phyloP scores from a whole-genome alignment of 208 protist genomes.

The Acanthamoeba castellanii region DNA sequence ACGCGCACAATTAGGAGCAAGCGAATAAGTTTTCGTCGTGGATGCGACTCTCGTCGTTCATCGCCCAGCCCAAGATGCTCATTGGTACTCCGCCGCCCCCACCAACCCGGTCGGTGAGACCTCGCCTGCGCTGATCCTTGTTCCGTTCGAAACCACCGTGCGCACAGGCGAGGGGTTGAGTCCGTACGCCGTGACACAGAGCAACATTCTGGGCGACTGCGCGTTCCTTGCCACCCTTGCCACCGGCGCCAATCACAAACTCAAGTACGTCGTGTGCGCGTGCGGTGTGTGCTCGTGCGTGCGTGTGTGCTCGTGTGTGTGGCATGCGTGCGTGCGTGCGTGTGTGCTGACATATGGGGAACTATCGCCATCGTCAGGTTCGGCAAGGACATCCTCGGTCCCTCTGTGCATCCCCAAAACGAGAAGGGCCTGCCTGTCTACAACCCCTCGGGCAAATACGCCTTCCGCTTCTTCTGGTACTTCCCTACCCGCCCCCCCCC shows the following conservation, averaged over 20 bases:
- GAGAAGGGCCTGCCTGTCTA: constrained; percentile 4
- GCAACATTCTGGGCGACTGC: constrained; percentile 60
- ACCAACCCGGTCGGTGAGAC: background rate
- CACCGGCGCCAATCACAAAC: constrained; percentile 42
- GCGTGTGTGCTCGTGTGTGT: no score
- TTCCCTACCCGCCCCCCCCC: background rate
- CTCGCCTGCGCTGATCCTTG: background rate
- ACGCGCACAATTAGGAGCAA: background rate
- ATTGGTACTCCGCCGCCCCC: background rate
- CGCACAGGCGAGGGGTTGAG: constrained; percentile 46
- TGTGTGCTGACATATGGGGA: background rate
- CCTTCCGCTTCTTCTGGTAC: constrained; percentile 71
- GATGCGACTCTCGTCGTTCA: background rate
- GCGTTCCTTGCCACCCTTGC: constrained; percentile 39
- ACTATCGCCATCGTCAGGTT: background rate
- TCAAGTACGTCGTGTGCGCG: background rate
- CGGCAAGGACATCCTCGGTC: constrained; percentile 12
- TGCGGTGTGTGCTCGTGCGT: background rate
- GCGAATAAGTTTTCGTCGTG: constrained; percentile 41
- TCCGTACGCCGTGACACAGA: constrained; percentile 63
- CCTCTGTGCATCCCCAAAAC: constrained; percentile 38
- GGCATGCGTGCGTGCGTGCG: background rate
- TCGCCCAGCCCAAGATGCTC: constrained; percentile 48
- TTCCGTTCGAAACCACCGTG: background rate
- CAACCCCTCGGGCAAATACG: constrained; percentile 72